Conservation (phyloP, 2,329 filamentous ascomycete species). For the Microdochium bolleyi region DNA sequence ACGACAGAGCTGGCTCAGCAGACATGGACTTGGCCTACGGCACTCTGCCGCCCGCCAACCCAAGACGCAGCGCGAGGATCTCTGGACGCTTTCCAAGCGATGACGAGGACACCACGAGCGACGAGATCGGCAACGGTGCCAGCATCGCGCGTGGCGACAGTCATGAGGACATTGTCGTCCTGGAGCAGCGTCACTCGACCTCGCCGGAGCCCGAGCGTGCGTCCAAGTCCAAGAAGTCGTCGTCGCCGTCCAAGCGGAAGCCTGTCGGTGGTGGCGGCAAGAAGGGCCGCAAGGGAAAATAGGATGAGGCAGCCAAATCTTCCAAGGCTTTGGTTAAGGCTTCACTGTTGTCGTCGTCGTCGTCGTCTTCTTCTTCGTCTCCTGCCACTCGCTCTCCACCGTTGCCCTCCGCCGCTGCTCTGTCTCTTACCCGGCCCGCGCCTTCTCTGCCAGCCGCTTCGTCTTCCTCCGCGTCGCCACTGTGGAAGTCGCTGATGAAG, state of each 20-base stretch:
- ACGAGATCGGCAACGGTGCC: slow-evolving; percentile 26
- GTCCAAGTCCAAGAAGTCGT: slow-evolving; percentile 29
- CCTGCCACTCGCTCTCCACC: no score
- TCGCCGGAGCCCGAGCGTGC: slow-evolving; percentile 17
- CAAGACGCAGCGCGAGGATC: neutral
- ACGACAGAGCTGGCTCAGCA: neutral
- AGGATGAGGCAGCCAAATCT: slow-evolving; percentile 4
- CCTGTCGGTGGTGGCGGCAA: slow-evolving; percentile 18
- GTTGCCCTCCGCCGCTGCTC: neutral
- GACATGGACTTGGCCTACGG: neutral
- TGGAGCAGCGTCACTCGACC: slow-evolving; percentile 18
- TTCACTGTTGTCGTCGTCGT: neutral
- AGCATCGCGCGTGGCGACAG: slow-evolving; percentile 19
- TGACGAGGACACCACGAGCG: slow-evolving; percentile 24
- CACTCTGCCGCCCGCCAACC: neutral
- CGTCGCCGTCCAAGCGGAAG: slow-evolving; percentile 29
- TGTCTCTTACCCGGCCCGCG: neutral
- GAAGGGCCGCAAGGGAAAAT: slow-evolving; percentile 22
- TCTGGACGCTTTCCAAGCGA: neutral
- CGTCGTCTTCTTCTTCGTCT: neutral
- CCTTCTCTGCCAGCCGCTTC: neutral
- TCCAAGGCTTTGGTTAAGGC: neutral
- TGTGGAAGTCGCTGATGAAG: neutral
- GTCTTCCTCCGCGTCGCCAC: neutral
- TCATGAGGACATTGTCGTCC: slow-evolving; percentile 30